A percentile compares a stretch with the other conserved stretches of the same genome.
These are phyloP conservation scores for Penicillium paxilli DNA, from an alignment of 495 filamentous ascomycete species.

Conservation along the genomic window DNA sequence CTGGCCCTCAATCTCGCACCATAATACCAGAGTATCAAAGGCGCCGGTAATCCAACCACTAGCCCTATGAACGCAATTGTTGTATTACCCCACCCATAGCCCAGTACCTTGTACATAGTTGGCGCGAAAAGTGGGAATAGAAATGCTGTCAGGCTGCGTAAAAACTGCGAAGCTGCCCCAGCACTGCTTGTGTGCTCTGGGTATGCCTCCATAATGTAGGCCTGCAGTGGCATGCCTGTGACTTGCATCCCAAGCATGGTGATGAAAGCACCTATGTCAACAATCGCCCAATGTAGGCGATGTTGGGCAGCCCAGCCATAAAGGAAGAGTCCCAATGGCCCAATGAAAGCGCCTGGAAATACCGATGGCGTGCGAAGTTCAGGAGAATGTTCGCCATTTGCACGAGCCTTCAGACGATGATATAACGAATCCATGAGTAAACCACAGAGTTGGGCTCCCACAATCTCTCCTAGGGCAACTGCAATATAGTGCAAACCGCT, in stretches of 20 bases:
- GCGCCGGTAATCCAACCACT: slow-evolving; percentile 12
- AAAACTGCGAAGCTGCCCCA: slow-evolving; percentile 12
- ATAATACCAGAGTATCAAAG: slow-evolving; percentile 15
- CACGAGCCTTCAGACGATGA: slow-evolving; percentile 47
- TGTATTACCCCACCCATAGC: slow-evolving; percentile 58
- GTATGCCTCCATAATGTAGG: slow-evolving; percentile 19
- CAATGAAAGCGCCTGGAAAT: slow-evolving; percentile 7
- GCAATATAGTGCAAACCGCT: slow-evolving; percentile 63
- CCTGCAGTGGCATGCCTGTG: slow-evolving; percentile 12
- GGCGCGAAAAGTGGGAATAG: slow-evolving; percentile 56
- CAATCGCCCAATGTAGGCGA: slow-evolving; percentile 10
- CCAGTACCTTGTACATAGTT: slow-evolving; percentile 55
- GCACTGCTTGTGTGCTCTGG: slow-evolving; percentile 16
- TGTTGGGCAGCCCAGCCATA: slow-evolving; percentile 16
- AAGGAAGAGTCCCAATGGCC: slow-evolving; percentile 10
- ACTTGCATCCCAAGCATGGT: slow-evolving; percentile 16
- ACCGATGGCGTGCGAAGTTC: slow-evolving; percentile 7
- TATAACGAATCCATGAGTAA: slow-evolving; percentile 59
- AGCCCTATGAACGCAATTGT: slow-evolving; percentile 16
- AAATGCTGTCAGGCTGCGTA: slow-evolving; percentile 17
- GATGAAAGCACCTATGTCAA: slow-evolving; percentile 11
- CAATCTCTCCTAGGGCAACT: slow-evolving; percentile 59
- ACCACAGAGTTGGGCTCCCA: slow-evolving; percentile 54
- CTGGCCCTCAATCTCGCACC: slow-evolving; percentile 9
- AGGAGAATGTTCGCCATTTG: slow-evolving; percentile 9